Base-by-base conservation (phyloP, 352 stramenopile genomes). In the Nothophytophthora sp. region DNA sequence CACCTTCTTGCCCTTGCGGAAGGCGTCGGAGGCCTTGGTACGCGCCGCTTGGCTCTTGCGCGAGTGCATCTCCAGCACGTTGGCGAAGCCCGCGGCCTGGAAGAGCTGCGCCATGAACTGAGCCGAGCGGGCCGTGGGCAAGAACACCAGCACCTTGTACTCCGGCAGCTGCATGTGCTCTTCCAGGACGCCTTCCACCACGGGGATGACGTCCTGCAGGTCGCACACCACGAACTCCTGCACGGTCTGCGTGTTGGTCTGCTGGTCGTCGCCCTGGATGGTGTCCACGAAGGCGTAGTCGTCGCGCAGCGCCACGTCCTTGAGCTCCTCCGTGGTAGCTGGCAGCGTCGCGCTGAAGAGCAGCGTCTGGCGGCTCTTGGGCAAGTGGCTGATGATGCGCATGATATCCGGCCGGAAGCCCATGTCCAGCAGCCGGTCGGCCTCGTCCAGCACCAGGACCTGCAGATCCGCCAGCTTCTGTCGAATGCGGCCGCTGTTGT, bases 141-240 rank as follows among this genome's bases (percentile, higher is more conserved):
- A 90, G 70, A 99, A 99, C 7, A 98, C 87, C 46, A 99, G 92
- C 28, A 98, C 75, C 81, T 99, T 98, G 81, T 96, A 97, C 56
- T 88, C 63, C 6, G 54, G 52, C 15, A 63, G 55, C 37, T 81
- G 69, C 41, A 83, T 95, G 60, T 96, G 76, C 29, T 95, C 75
- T 15, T 87, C 55, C 28, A 98, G 71, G n/a, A 86, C 55, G 20
- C 65, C 50, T 60, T 92, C 83, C 13, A 97, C 67, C 1, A 74
- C 70, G 1, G 63, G 35, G 27, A 97, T 81, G 28, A 94, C 74
- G 16, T 92, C 59, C 50, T 89, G 61, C 37, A 93, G 68, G 19
- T 64, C 46, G 39, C 78, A 91, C 12, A 96, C 76, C 16, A 88
- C 60, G 36, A 81, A 80, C 54, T 90, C 61, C 62, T 99, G 96